Percentiles rank a stretch among this genome's conserved stretches.
These are phyloP conservation scores for Nemania diffusa DNA, from an alignment of 2,329 filamentous ascomycete genomes.

Conservation along the genomic window DNA sequence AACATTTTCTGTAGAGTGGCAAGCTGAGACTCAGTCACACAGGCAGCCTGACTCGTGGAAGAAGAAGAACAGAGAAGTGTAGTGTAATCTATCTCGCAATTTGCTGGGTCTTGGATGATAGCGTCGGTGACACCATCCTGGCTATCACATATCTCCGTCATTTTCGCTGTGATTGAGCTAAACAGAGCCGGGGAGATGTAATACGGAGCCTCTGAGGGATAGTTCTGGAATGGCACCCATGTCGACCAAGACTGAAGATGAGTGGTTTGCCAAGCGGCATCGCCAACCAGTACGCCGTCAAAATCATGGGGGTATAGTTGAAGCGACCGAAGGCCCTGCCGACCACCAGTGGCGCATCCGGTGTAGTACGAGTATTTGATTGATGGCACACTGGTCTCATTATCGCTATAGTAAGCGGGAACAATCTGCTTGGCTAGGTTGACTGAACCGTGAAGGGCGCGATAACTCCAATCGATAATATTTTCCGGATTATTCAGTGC, in stretches of 20 bases:
- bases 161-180: conserved; percentile 49
- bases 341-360: conserved; percentile 64
- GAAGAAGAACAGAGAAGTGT: conserved; percentile 49
- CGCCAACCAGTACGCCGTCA: conserved; percentile 61
- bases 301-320: conserved; percentile 56
- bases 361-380: conserved; percentile 59
- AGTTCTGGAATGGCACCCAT: conserved; percentile 38
- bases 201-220: conserved; percentile 48
- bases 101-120: conserved; percentile 53
- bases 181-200: conserved; percentile 42
- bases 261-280: conserved; percentile 46
- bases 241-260: conserved; percentile 44
- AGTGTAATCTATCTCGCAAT: conserved; percentile 52
- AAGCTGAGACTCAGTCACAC: conserved; percentile 57
- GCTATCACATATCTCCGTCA: conserved; percentile 54
- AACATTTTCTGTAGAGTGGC: conserved; percentile 55
- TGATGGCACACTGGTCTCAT: conserved; percentile 7
- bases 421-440: conserved; percentile 57
- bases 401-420: conserved; percentile 54
- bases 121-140: conserved; percentile 55
- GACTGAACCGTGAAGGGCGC: conserved; percentile 46
- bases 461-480: conserved; percentile 41
- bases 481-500: conserved; percentile 43
- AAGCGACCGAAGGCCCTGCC: conserved; percentile 62
- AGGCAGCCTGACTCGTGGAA: conserved; percentile 46